Conservation (phyloP, 192 early-diverging fungal species). For the Backusella psychrophila region DNA sequence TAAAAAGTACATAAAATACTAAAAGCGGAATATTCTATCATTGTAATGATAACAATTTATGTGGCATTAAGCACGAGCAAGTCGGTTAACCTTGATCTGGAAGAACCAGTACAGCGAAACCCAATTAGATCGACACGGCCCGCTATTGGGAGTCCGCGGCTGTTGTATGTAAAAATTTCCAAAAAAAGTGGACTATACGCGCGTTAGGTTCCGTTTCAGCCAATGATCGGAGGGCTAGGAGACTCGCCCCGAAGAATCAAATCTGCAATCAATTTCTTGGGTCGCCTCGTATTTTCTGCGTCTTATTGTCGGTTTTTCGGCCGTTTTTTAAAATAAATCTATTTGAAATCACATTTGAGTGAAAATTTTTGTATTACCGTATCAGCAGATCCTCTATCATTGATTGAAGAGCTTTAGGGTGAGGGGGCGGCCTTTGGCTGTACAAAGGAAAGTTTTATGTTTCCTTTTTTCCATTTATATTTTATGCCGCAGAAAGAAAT, state of each 20-base stretch:
- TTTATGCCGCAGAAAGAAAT: background rate
- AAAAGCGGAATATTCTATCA: background rate
- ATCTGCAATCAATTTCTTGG: background rate
- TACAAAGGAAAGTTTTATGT: background rate
- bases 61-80: background rate
- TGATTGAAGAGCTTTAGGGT: background rate
- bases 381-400: background rate
- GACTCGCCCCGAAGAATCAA: background rate
- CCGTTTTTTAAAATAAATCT: background rate
- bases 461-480: background rate
- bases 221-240: background rate
- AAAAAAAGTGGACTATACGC: background rate
- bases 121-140: constrained; percentile 3
- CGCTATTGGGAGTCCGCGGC: background rate
- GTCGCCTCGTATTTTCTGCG: background rate
- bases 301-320: background rate
- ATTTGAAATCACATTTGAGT: background rate
- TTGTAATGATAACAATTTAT: background rate
- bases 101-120: background rate
- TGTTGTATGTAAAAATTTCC: background rate
- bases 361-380: background rate
- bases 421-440: background rate
- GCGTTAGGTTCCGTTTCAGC: background rate
- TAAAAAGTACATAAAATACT: background rate
- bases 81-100: background rate